Base-by-base conservation (phyloP, 2,329 filamentous ascomycete species). In the Canariomyces notabilis region DNA sequence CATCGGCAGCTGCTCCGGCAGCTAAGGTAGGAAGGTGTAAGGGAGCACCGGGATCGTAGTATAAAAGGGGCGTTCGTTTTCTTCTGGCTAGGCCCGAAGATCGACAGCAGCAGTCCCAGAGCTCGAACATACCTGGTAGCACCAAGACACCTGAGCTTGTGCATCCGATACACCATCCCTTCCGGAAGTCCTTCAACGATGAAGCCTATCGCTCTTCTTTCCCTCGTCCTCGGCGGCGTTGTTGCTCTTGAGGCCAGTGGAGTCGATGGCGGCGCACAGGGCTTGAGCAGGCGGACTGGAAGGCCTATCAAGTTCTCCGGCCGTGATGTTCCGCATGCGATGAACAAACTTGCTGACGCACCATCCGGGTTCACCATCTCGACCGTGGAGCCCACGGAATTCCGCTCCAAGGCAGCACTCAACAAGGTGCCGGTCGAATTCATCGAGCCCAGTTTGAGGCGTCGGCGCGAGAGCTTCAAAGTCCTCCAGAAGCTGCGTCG, bases 51-150 rank as follows among this genome's bases (percentile, higher is more conserved):
- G 33, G 21, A 40, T 19, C 23, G 14, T 32, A 49, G 45, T 57
- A 61, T 61, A 63, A 58, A 61, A 52, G 45, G n/a, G 39, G 37
- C 41, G 43, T 47, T 40, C 34, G 12, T 42, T 50, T 51, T 53
- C 54, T 47, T 46, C 39, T 37, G 32, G 40, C 42, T 49, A 42
- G 56, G 48, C 42, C 19, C 18, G 22, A 44, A 29, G 48, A 53
- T 53, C 47, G 36, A 50, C 48, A 48, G 44, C 52, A 38, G 37
- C 43, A 39, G 21, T 21, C 20, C 20, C 26, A 18, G 33, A 32
- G 37, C 34, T n/a, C n/a, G n/a, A n/a, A n/a, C n/a, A n/a, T n/a
- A n/a, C 45, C 50, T 45, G 26, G 26, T 29, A 9, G 4, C 26
- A 29, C 7, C 26, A 29, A 29, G 9, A 3, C 7, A 3, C 26